Evolutionary conservation across 352 stramenopile genomes (phyloP).

Genomic region (Phytophthora gonapodyides): DNA sequence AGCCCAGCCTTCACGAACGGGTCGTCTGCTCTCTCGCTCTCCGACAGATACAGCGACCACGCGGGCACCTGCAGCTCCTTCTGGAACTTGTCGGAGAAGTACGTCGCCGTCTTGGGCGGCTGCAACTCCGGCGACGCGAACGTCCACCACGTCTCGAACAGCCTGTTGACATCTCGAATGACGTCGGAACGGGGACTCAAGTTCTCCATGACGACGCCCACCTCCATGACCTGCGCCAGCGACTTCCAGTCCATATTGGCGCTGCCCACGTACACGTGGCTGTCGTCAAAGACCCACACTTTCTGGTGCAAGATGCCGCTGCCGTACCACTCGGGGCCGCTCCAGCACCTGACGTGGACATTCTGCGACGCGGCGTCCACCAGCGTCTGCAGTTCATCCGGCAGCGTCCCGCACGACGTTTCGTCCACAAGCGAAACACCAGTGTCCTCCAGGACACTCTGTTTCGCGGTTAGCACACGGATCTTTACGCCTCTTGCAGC

Average conservation of each 20-base stretch:
- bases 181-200: conserved; percentile 36
- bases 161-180: conserved; percentile 59
- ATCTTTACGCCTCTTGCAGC: conserved; percentile 56
- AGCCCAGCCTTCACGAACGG: conserved; percentile 60
- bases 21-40: conserved; percentile 35
- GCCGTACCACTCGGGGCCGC: conserved; percentile 68
- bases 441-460: conserved; percentile 13
- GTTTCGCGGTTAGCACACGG: conserved; percentile 54
- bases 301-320: conserved; percentile 87
- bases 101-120: conserved; percentile 38
- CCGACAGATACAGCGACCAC: conserved; percentile 62
- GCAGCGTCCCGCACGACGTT: conserved; percentile 47
- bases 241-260: conserved; percentile 91
- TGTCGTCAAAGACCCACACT: conserved; percentile 72
- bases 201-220: conserved; percentile 71
- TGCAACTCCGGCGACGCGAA: conserved; percentile 47
- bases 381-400: conserved; percentile 61
- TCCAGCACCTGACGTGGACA: conserved; percentile 65
- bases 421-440: neutral
- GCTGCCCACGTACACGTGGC: conserved; percentile 75
- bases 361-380: conserved; percentile 33
- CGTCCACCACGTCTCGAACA: conserved; percentile 80
- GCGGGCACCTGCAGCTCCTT: conserved; percentile 55
- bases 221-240: conserved; percentile 82
- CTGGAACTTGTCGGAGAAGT: conserved; percentile 68